Base-by-base conservation (phyloP, 208 protist genomes). In the Sergeia podlipaevii region DNA sequence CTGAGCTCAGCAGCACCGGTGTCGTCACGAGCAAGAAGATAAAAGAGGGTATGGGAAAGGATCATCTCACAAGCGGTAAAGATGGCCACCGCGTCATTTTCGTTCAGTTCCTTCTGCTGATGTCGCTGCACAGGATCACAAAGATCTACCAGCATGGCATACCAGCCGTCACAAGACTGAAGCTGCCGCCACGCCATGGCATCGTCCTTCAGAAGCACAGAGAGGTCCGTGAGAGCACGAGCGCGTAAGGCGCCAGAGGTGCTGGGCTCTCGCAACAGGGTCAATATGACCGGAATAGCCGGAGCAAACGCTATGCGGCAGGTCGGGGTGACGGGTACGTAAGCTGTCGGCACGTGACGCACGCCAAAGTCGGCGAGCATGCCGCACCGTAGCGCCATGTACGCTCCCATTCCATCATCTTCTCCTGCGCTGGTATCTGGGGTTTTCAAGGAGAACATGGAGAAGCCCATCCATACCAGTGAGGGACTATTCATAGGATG, bases 1-100 rank as follows among this genome's bases (percentile, higher is more conserved):
- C 80, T 65, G 38, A 91, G 60, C 70, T 94, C 82, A 0, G 66
- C 56, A 4, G 65, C 80, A n/a, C 73, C 87, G 63, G 83, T 91
- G 3, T 65, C 58, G 41, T 90, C 83, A 29, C 83, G 65, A 26
- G 79, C 32, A 38, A 94, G 49, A 4, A 61, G 75, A 28, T 81
- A 73, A 49, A 73, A 88, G n/a, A 94, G 45, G 23, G 68, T 66
- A 26, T 65, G 41, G 2, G 76, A 64, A 7, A 94, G 67, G 26
- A 94, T 61, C 44, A 65, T 57, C 10, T 65, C 74, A 17, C 62
- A 66, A 17, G 57, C 63, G 5, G 71, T 52, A 42, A 73, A 62
- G 30, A 70, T 45, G 10, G 49, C 32, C 11, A 29, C 20, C 6
- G 4, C 27, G 20, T 50, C 45, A 32, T 50, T 27, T 20, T 21